These are phyloP conservation scores for Rhynchosporium graminicola DNA, from an alignment of 2,329 filamentous ascomycete species.

Conservation along the genomic window DNA sequence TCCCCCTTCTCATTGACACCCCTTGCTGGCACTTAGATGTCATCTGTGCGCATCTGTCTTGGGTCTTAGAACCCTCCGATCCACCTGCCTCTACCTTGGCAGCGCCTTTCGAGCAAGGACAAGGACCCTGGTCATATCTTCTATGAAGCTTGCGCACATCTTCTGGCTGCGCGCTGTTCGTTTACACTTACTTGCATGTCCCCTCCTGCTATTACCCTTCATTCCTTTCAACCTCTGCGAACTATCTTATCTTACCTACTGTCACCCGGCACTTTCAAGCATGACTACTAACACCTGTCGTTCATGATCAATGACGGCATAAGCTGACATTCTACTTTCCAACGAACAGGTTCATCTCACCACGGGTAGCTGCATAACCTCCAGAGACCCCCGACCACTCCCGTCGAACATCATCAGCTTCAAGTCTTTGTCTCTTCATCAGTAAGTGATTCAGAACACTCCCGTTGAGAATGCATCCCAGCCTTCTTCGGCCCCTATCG, in stretches of 20 bases:
- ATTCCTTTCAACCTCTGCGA: slow-evolving; percentile 4
- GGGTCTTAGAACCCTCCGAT: slow-evolving; percentile 13
- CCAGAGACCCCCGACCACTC: slow-evolving; percentile 33
- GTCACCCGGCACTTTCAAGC: slow-evolving; percentile 33
- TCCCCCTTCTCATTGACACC: slow-evolving; percentile 23
- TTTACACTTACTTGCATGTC: slow-evolving; percentile 18
- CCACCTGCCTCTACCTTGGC: slow-evolving; percentile 1
- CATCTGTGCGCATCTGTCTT: slow-evolving; percentile 34
- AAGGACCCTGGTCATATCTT: slow-evolving; percentile 20
- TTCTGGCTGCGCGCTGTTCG: slow-evolving; percentile 4
- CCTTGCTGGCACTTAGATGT: slow-evolving; percentile 34
- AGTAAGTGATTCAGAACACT: slow-evolving; percentile 32
- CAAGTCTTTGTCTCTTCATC: slow-evolving; percentile 35
- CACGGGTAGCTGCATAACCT: slow-evolving; percentile 41
- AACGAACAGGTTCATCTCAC: slow-evolving; percentile 37
- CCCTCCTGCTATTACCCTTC: slow-evolving; percentile 12
- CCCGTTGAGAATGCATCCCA: slow-evolving; percentile 21
- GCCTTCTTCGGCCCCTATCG: slow-evolving; percentile 19
- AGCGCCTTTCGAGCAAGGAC: slow-evolving; percentile 10
- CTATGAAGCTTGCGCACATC: slow-evolving; percentile 14
- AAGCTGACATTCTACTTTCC: slow-evolving; percentile 30
- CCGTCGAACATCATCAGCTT: slow-evolving; percentile 35
- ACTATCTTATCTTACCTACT: background rate
- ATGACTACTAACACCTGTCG: slow-evolving; percentile 21
- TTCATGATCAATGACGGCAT: slow-evolving; percentile 32